Conservation (phyloP, 2,329 filamentous ascomycete species). For the Neonectria punicea region DNA sequence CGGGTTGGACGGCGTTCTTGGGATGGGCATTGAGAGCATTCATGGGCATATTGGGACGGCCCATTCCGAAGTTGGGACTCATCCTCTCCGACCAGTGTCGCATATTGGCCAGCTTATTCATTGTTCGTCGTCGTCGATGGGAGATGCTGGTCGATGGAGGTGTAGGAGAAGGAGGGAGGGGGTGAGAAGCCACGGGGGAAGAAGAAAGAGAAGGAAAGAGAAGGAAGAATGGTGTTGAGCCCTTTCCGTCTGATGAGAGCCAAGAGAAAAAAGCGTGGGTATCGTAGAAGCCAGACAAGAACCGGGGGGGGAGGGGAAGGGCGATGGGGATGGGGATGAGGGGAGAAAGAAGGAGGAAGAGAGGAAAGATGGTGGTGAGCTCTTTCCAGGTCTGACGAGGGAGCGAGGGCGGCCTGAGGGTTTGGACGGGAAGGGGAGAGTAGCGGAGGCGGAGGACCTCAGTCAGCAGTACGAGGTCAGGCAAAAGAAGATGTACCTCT, state of each 20-base stretch:
- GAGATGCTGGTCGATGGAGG: conserved; percentile 40
- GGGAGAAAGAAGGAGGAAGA: conserved; percentile 26
- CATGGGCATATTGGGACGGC: conserved; percentile 67
- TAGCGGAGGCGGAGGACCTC: conserved; percentile 33
- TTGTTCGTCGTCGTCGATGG: conserved; percentile 49
- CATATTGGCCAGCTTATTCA: conserved; percentile 79
- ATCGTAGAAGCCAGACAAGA: conserved; percentile 42
- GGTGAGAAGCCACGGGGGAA: conserved; percentile 29
- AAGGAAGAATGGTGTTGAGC: conserved; percentile 18
- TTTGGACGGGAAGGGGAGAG: conserved; percentile 29
- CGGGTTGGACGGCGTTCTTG: conserved; percentile 63
- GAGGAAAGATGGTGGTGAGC: conserved; percentile 43
- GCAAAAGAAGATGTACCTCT: conserved; percentile 26
- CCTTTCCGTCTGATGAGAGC: neutral
- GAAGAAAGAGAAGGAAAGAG: conserved; percentile 37
- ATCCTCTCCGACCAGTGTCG: conserved; percentile 78
- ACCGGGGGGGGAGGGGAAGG: conserved; percentile 24
- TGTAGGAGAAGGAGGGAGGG: conserved; percentile 39
- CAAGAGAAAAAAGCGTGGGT: conserved; percentile 33
- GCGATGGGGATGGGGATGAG: conserved; percentile 26
- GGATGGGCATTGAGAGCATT: conserved; percentile 66
- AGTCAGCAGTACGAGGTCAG: conserved; percentile 31
- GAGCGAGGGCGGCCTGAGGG: conserved; percentile 27
- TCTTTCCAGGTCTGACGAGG: conserved; percentile 45
- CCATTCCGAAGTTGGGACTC: conserved; percentile 75